Evolutionary conservation across 2,329 filamentous ascomycete species (phyloP).

Genomic region (Aureobasidium sp.): DNA sequence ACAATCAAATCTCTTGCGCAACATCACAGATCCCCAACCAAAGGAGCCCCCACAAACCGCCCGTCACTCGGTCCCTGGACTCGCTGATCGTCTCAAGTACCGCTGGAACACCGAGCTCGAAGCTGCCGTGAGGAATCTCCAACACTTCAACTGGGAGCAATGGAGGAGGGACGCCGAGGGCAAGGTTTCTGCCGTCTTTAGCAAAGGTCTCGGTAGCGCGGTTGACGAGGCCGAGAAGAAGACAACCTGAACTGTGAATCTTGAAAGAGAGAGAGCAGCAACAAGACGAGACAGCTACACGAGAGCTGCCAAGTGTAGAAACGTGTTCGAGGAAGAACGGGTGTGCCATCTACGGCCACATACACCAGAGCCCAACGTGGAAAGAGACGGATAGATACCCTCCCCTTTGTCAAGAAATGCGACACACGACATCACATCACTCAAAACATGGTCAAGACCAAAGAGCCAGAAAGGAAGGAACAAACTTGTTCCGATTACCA

Average conservation of each 20-base stretch:
- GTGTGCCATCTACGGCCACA: neutral
- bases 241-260: neutral
- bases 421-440: neutral
- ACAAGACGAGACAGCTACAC: neutral
- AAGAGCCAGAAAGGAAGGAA: neutral
- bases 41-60: conserved; percentile 30
- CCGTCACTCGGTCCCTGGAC: conserved; percentile 31
- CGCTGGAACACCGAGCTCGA: conserved; percentile 41
- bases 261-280: neutral
- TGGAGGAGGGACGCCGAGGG: conserved; percentile 34
- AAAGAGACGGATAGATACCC: conserved; percentile 5
- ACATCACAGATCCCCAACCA: conserved; percentile 35
- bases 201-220: neutral
- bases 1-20: conserved; percentile 35
- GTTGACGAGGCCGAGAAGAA: neutral
- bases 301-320: neutral
- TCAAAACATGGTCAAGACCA: neutral
- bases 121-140: conserved; percentile 32
- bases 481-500: neutral
- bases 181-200: conserved; percentile 18
- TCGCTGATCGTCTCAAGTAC: conserved; percentile 41
- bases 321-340: neutral
- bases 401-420: neutral
- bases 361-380: neutral
- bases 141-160: conserved; percentile 38